These are phyloP conservation scores for Pseudocercospora ulei DNA, from an alignment of 2,329 filamentous ascomycete genomes.

Conservation along the genomic window DNA sequence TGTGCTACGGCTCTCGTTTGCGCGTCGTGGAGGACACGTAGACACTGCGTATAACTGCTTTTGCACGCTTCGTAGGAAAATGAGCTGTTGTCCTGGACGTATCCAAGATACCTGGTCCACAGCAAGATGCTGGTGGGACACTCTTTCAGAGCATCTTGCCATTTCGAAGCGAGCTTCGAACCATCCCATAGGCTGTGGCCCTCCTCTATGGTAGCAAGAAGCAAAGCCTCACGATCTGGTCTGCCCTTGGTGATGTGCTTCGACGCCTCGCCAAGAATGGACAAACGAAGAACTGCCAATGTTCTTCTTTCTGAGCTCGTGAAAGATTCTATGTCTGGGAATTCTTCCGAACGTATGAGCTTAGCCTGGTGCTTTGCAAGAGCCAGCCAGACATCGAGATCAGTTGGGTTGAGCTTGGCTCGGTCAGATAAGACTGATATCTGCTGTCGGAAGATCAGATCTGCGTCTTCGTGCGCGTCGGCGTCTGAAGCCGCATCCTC, in stretches of 20 bases:
- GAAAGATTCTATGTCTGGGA: constrained; percentile 40
- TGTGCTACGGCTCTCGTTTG: not conserved
- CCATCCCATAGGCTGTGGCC: constrained; percentile 64
- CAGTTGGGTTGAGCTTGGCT: constrained; percentile 56
- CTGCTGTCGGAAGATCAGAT: constrained; percentile 39
- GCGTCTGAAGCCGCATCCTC: constrained; percentile 30
- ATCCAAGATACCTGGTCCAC: constrained; percentile 66
- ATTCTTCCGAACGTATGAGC: constrained; percentile 44
- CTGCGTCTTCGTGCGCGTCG: constrained; percentile 11
- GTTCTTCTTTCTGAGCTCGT: constrained; percentile 56
- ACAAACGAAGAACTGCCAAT: constrained; percentile 68
- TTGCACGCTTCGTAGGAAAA: constrained; percentile 62
- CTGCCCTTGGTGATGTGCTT: constrained; percentile 43
- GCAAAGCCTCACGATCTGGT: constrained; percentile 49
- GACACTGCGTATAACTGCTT: constrained; percentile 49
- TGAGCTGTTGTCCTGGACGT: constrained; percentile 54
- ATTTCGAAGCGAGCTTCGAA: constrained; percentile 52
- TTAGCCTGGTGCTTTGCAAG: constrained; percentile 69
- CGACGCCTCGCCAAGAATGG: constrained; percentile 69
- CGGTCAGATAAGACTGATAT: constrained; percentile 54
- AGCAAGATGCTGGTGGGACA: constrained; percentile 52
- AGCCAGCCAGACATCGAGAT: constrained; percentile 64
- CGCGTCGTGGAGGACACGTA: constrained; percentile 32
- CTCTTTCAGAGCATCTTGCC: constrained; percentile 52
- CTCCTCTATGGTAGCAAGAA: constrained; percentile 62